These are phyloP conservation scores for Primulina tabacum DNA, from an alignment of 257 asterid genomes.

Conservation along the genomic window DNA sequence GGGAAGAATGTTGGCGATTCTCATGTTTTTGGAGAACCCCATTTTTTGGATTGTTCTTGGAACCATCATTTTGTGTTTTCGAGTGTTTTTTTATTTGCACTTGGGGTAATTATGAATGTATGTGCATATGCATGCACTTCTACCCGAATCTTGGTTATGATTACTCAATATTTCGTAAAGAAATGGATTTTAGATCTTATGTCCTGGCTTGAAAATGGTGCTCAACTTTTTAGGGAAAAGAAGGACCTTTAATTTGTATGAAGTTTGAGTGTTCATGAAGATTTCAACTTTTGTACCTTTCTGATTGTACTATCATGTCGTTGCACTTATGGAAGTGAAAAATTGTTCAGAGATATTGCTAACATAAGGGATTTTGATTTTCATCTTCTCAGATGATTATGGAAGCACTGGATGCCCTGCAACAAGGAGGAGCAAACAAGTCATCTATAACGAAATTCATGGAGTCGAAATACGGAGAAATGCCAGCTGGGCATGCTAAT, in stretches of 20 bases:
- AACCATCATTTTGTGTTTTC: conserved; percentile 28
- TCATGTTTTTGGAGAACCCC: conserved; percentile 25
- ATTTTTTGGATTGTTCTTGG: conserved; percentile 7
- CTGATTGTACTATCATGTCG: neutral
- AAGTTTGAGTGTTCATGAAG: conserved; percentile 6
- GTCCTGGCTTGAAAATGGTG: neutral
- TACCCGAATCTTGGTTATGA: neutral
- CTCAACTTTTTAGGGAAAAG: neutral
- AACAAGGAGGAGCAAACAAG: conserved; percentile 72
- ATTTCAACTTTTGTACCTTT: neutral
- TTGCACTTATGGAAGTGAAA: neutral
- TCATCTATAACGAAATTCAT: conserved; percentile 61
- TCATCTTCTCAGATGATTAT: conserved; percentile 54
- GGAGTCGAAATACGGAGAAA: conserved; percentile 66
- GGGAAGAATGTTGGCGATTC: conserved; percentile 4
- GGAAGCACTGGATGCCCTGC: conserved; percentile 67
- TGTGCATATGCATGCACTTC: neutral
- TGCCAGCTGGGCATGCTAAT: conserved; percentile 62
- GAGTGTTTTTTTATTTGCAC: neutral
- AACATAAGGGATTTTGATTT: conserved; percentile 7
- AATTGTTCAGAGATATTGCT: neutral
- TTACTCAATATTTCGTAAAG: neutral
- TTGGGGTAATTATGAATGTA: conserved; percentile 5
- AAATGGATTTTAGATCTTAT: conserved; percentile 9
- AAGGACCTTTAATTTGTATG: neutral